Conservation (phyloP, 2,329 filamentous ascomycete genomes). For the Alternaria sp. region DNA sequence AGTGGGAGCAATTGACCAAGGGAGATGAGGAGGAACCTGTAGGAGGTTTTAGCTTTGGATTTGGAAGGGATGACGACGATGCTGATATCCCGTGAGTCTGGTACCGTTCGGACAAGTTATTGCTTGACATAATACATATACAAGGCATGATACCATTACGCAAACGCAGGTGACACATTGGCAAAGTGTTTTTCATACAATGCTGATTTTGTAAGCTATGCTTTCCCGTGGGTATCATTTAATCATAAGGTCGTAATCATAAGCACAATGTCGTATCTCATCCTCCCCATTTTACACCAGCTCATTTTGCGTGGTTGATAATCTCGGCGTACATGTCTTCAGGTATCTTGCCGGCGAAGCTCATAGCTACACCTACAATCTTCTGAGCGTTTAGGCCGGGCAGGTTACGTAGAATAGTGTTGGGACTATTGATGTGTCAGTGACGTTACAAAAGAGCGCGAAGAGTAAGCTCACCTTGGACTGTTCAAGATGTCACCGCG, state of each 20-base stretch:
- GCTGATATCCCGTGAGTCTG: conserved; percentile 43
- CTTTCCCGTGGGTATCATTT: conserved; percentile 11
- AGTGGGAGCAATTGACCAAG: conserved; percentile 83
- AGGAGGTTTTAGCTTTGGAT: conserved; percentile 68
- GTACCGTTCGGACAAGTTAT: background rate
- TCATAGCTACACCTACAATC: conserved; percentile 84
- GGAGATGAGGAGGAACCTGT: conserved; percentile 54
- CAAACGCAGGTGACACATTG: too few relatives aligned
- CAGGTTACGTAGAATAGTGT: conserved; percentile 88
- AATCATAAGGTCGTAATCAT: conserved; percentile 18
- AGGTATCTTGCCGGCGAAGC: conserved; percentile 88
- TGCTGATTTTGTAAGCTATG: background rate
- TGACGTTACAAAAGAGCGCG: conserved; percentile 10
- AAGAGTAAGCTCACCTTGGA: conserved; percentile 68
- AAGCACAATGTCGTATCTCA: conserved; percentile 4
- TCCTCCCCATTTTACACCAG: background rate
- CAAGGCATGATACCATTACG: background rate
- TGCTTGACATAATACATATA: background rate
- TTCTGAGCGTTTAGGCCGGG: conserved; percentile 83
- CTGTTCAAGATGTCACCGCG: conserved; percentile 83
- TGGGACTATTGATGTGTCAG: conserved; percentile 70
- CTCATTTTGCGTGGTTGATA: conserved; percentile 80
- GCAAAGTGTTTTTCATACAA: background rate
- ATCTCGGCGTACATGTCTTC: conserved; percentile 91
- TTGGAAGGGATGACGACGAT: conserved; percentile 64